These are phyloP conservation scores for Blastocystis sp. DNA, from an alignment of 352 stramenopile genomes.

Conservation along the genomic window DNA sequence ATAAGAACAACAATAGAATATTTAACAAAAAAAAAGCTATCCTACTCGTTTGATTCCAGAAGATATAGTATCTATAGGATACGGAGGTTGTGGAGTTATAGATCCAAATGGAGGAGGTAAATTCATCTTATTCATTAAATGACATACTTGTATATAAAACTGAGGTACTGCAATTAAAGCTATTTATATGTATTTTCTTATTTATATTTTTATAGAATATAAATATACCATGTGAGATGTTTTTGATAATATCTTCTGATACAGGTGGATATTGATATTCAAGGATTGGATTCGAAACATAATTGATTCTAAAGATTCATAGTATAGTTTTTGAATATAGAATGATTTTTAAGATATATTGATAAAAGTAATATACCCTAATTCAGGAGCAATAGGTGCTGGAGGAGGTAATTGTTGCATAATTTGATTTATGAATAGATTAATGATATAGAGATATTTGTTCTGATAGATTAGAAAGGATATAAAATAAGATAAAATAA, in stretches of 20 bases:
- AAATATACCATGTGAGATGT: slow-evolving; percentile 59
- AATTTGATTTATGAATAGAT: too few species aligned
- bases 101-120: slow-evolving; percentile 55
- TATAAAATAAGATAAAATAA: too few species aligned
- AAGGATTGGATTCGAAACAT: slow-evolving; percentile 56
- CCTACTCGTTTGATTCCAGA: too few species aligned
- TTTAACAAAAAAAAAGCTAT: too few species aligned
- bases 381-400: slow-evolving; percentile 24
- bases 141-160: slow-evolving; percentile 66
- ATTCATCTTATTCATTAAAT: slow-evolving; percentile 75
- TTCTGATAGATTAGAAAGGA: too few species aligned
- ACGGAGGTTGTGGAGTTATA: too few species aligned
- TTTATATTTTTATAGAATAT: neutral
- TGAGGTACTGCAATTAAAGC: slow-evolving; percentile 59
- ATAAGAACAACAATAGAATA: too few species aligned
- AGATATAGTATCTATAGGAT: too few species aligned
- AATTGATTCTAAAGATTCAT: slow-evolving; percentile 52
- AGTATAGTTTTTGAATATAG: too few species aligned
- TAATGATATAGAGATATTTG: too few species aligned
- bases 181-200: slow-evolving; percentile 41
- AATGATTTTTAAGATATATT: too few species aligned
- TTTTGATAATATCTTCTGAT: slow-evolving; percentile 54
- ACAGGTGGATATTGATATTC: slow-evolving; percentile 65
- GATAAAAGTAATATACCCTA: neutral
- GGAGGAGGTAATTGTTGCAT: too few species aligned